Evolutionary conservation across 495 filamentous ascomycete species (phyloP), one percentile per base, ranked within the genome.

Genomic region (Glonium stellatum): DNA sequence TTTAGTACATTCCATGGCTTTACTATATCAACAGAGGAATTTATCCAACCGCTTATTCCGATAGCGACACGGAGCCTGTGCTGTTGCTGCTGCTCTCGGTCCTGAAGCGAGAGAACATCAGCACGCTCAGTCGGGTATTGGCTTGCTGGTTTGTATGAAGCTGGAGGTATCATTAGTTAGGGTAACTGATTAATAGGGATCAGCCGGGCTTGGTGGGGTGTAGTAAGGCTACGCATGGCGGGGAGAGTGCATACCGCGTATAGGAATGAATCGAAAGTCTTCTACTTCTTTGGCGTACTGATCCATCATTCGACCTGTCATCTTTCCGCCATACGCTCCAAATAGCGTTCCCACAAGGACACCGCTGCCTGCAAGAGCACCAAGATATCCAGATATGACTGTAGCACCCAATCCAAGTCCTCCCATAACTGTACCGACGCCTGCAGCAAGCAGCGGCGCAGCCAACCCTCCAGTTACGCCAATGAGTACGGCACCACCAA

Each of bases 381-480:
- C 68, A 1, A 70, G 62, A 49, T 60, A 67, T 4, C 57, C 52
- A 27, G 68, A 90, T 22, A 88, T 87, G 1, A 86, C 87, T 27
- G 86, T 87, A 11, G 85, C 82, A 15, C 88, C 89, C 0, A 97
- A 78, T 6, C 92, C 90, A 5, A 91, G 68, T 4, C 87, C 88
- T 19, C 89, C 89, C 78, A 92, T 85, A 0, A 95, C 79, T 0
- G 84, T 84, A 36, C 92, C 91, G 46, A 97, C 78, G 0, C 89
- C 87, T 10, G 89, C 91, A 5, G 86, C 88, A 13, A 91, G 82
- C 1, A 97, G 74, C 0, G 93, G 87, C 4, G 89, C 87, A 5
- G 91, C 87, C 4, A 97, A 82, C 25, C 85, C 85, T 13, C 89
- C 87, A 6, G 88, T 95, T 1, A 96, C 76, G 1, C 86, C 88